phyloP scores from a whole-genome alignment of 208 protist genomes.

The Leishmania lainsoni region DNA sequence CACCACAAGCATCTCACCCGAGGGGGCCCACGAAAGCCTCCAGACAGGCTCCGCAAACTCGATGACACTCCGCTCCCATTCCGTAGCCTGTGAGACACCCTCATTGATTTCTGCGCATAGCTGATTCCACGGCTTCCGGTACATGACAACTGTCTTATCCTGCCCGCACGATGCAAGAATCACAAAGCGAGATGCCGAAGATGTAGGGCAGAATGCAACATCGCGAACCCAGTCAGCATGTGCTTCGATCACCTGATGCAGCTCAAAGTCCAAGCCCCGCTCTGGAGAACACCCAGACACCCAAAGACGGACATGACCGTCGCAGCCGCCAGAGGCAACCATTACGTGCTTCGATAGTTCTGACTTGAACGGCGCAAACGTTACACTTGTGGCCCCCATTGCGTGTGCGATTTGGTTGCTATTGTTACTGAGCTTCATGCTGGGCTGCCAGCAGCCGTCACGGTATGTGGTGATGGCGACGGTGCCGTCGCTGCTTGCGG shows the following conservation, averaged over 20 bases:
- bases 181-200: slow-evolving; percentile 50
- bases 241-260: slow-evolving; percentile 51
- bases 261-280: slow-evolving; percentile 40
- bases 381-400: slow-evolving; percentile 79
- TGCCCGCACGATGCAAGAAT: slow-evolving; percentile 72
- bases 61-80: slow-evolving; percentile 74
- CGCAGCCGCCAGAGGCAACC: slow-evolving; percentile 82
- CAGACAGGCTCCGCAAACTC: slow-evolving; percentile 73
- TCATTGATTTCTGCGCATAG: slow-evolving; percentile 30
- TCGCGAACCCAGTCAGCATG: slow-evolving; percentile 78
- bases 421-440: slow-evolving; percentile 78
- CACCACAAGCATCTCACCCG: slow-evolving; percentile 71
- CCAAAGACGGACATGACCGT: slow-evolving; percentile 83
- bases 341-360: slow-evolving; percentile 36
- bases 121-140: slow-evolving; percentile 81
- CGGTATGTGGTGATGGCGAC: slow-evolving; percentile 64
- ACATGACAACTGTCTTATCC: slow-evolving; percentile 75
- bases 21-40: slow-evolving; percentile 81
- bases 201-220: slow-evolving; percentile 77
- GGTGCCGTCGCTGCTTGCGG: slow-evolving; percentile 80
- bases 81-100: slow-evolving; percentile 23
- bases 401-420: slow-evolving; percentile 84
- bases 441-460: slow-evolving; percentile 72
- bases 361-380: slow-evolving; percentile 65
- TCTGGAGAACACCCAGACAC: slow-evolving; percentile 23